Evolutionary conservation across 73 alveolate species (phyloP).

Genomic region (Paramecium primaurelia): DNA sequence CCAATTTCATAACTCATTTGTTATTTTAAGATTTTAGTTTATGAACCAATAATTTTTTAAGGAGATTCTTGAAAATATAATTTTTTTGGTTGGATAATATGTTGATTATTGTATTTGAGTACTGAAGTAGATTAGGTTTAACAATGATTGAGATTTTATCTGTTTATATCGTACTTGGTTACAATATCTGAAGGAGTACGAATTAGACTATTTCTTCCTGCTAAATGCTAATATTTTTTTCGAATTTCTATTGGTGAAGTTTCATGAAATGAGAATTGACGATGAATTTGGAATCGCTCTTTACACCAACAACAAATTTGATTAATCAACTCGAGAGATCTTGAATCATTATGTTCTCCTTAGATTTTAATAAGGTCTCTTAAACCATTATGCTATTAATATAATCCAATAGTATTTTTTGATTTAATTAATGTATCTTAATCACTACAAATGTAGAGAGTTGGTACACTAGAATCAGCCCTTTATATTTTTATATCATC

Average conservation of each 20-base stretch:
- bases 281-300: background rate
- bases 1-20: background rate
- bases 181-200: background rate
- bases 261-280: background rate
- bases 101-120: background rate
- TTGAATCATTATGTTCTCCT: background rate
- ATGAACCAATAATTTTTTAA: background rate
- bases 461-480: background rate
- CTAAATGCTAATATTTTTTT: background rate
- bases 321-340: background rate
- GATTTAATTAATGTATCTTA: conserved; percentile 12
- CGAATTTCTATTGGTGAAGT: background rate
- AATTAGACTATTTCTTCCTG: background rate
- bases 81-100: background rate
- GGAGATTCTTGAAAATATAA: background rate
- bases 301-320: background rate
- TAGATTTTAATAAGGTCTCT: background rate
- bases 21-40: background rate
- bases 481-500: background rate
- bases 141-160: background rate
- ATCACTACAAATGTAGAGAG: conserved; percentile 2
- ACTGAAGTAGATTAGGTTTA: background rate
- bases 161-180: background rate
- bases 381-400: background rate
- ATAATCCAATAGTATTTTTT: background rate